Conservation (phyloP, 306 rosid genomes). For the Citrullus amarus region DNA sequence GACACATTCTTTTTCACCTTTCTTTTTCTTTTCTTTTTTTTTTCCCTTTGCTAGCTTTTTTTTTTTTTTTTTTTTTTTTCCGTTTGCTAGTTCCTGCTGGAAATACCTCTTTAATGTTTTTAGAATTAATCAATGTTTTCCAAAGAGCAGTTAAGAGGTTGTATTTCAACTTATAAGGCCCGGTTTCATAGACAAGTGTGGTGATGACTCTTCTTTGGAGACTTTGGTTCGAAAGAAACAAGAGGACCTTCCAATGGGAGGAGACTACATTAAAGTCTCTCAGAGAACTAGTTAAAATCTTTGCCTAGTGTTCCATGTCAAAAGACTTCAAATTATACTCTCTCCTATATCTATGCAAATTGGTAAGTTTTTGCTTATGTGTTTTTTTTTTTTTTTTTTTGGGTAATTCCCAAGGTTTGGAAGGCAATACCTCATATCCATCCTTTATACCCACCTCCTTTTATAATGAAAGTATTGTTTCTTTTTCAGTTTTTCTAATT, state of each 20-base stretch:
- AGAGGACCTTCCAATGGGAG: background rate
- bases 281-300: background rate
- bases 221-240: background rate
- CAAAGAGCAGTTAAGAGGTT: too few species aligned
- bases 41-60: too few species aligned
- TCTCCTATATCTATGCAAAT: background rate
- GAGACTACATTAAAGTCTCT: background rate
- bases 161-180: background rate
- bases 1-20: too few species aligned
- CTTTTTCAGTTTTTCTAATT: background rate
- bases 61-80: too few species aligned
- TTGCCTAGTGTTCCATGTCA: background rate
- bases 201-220: background rate
- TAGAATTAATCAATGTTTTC: too few species aligned
- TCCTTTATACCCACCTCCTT: background rate
- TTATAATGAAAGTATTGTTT: background rate
- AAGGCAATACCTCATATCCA: background rate
- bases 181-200: background rate
- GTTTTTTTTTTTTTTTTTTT: background rate
- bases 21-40: too few species aligned
- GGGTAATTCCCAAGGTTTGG: background rate
- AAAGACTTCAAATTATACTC: background rate
- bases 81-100: too few species aligned
- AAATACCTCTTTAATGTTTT: too few species aligned
- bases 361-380: background rate